Conservation (phyloP, 1,139 yeast species). For the Trichomonascaceae sp. region DNA sequence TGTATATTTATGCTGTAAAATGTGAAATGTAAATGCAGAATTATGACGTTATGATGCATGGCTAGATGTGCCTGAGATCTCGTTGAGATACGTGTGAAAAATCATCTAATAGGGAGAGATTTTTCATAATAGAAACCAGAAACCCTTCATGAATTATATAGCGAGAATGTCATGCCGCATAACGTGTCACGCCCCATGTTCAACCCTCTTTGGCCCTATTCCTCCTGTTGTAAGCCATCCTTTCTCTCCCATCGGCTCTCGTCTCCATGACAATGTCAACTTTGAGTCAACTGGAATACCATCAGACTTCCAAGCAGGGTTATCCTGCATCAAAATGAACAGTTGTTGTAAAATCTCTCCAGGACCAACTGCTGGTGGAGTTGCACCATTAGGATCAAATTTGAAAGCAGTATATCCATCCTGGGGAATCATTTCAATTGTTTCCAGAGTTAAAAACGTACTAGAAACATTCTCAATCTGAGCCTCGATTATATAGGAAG, state of each 20-base stretch:
- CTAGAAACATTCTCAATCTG: constrained; percentile 33
- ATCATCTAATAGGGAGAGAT: no score
- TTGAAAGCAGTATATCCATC: constrained; percentile 23
- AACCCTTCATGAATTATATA: no score
- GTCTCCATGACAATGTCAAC: constrained; percentile 32
- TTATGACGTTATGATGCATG: neutral
- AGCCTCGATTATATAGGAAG: constrained; percentile 28
- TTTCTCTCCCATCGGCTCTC: constrained; percentile 34
- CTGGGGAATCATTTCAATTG: constrained; percentile 26
- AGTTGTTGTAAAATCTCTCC: constrained; percentile 11
- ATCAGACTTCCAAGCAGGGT: constrained; percentile 15
- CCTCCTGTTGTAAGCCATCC: constrained; percentile 32
- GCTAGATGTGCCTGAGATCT: no score
- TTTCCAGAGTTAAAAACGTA: constrained; percentile 27
- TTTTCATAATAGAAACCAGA: no score
- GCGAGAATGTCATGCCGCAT: no score
- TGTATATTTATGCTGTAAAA: neutral
- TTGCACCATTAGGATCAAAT: constrained; percentile 1
- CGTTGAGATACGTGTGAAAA: no score
- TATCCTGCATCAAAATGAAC: constrained; percentile 12
- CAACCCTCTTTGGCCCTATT: neutral
- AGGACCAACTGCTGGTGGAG: constrained; percentile 10
- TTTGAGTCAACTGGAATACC: constrained; percentile 13
- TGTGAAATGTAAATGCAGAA: neutral
- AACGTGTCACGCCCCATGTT: no score